Conservation (phyloP, 1,284 basidiomycete genomes). For the Boletus sp. region DNA sequence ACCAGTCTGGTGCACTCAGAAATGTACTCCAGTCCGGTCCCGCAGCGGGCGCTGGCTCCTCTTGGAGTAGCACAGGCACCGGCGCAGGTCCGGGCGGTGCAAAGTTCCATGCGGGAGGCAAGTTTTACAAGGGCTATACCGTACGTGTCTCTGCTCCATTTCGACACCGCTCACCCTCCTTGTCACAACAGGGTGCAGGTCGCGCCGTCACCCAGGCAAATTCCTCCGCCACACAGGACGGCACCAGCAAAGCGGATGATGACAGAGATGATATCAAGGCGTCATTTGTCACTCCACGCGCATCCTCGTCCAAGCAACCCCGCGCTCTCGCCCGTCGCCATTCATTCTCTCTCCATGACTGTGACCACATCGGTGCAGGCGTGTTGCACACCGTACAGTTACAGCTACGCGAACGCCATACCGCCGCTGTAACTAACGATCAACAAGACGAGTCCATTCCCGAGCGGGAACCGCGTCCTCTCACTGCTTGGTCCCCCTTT, state of each 20-base stretch:
- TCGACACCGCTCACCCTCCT: not conserved
- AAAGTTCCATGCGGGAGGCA: conserved; percentile 68
- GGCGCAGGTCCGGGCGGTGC: conserved; percentile 65
- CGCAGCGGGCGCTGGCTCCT: conserved; percentile 51
- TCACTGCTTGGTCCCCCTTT: conserved; percentile 40
- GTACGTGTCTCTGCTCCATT: conserved; percentile 36
- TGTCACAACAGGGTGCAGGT: conserved; percentile 54
- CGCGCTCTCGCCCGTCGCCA: conserved; percentile 56
- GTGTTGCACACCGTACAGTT: conserved; percentile 63
- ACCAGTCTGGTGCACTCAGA: conserved; percentile 65
- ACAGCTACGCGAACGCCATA: conserved; percentile 61
- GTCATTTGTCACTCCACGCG: conserved; percentile 39
- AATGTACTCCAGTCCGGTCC: conserved; percentile 66
- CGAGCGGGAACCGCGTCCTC: conserved; percentile 26
- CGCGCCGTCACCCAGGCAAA: conserved; percentile 74
- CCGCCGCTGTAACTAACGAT: conserved; percentile 40
- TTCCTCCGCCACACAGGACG: conserved; percentile 55
- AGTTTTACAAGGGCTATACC: conserved; percentile 66
- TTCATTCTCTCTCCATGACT: conserved; percentile 50
- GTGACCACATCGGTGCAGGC: conserved; percentile 48
- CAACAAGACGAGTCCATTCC: conserved; percentile 14
- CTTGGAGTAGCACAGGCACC: conserved; percentile 60
- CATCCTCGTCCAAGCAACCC: conserved; percentile 32
- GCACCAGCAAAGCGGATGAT: conserved; percentile 49
- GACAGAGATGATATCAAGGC: conserved; percentile 56